Evolutionary conservation across 169 alveolate species (phyloP), one percentile per base, ranked within the genome.

Genomic region (Eimeria necatrix): DNA sequence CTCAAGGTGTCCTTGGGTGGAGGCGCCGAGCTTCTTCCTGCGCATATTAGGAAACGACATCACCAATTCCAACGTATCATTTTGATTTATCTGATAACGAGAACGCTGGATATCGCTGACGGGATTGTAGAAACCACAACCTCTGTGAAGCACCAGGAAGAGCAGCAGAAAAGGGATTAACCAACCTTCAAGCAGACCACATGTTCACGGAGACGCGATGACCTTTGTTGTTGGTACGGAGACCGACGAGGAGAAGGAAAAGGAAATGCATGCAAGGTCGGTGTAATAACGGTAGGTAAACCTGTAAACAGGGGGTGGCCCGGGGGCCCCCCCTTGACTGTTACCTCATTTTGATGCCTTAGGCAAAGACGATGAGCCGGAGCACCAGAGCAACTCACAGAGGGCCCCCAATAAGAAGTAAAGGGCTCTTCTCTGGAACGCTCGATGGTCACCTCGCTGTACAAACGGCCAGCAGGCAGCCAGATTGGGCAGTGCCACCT

Each of bases 261-360:
- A 20, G 60, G 60, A 46, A 46, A 71, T 46, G n/a, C 85, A 12
- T 32, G 48, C 41, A 16, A 74, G n/a, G 60, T 59, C 85, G 18
- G 61, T 74, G 85, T 52, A 71, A 52, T 0, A 41, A 74, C 60
- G 16, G 60, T 46, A 18, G 60, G 32, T 74, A 20, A 24, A 18
- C 4, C 48, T 74, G 41, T 53, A 59, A 18, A 41, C 56, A 46
- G 48, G 48, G 85, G 85, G 85, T 53, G 85, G 61, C 85, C 85
- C 32, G 41, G 85, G 85, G 85, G 61, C 85, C 85, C 85, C 85
- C 85, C 85, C 41, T 46, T 41, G 85, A 8, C 46, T 32, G 60
- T 60, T 7, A 48, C 41, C 9, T 2, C 32, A 46, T 32, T 41
- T 20, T 46, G 41, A 32, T 22, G 53, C 41, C 85, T 46, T 46